Base-by-base conservation (phyloP, 169 alveolate genomes). In the Plasmodium gonderi region DNA sequence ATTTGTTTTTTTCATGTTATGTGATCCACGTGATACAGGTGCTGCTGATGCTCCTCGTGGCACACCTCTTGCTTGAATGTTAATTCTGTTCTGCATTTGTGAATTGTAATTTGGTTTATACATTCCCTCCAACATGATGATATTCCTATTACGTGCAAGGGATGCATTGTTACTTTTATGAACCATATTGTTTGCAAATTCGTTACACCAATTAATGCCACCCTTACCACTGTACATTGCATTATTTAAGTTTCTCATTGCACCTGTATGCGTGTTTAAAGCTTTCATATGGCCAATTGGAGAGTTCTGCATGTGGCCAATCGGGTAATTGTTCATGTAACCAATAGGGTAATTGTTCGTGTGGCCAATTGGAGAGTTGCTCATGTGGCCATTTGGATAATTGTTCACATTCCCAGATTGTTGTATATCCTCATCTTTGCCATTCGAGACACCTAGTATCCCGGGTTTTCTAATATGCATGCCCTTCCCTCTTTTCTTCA, bases 111-210 rank as follows among this genome's bases (percentile, higher is more conserved):
- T 72, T 44, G 69, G 23, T 31, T 65, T 80, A 67, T 80, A 33
- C 23, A 47, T 40, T 33, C 51, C 76, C 75, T 67, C 40, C 17
- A 31, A 29, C 7, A 26, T 44, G 5, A 38, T 69, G 8, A 82
- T 47, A 45, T 38, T 49, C 92, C 75, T 82, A 38, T 82, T 69
- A 33, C 40, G 76, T 47, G 92, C 64, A 36, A 44, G 45, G n/a
- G 76, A 49, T 12, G 80, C 76, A 47, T 69, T 82, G 42, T 75
- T 82, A 65, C 76, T 49, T n/a, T 40, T 60, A 38, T 80, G 67
- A n/a, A n/a, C 5, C 45, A 36, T 20, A 4, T 38, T 72, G 26
- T 65, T 80, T 31, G 40, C 23, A 44, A 44, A 36, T 45, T 72
- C 60, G 40, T 42, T 47, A 54, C n/a, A 69, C 7, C 54, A 47